Base-by-base conservation (phyloP, 495 filamentous ascomycete species). In the Hyaloscypha hepaticicola region DNA sequence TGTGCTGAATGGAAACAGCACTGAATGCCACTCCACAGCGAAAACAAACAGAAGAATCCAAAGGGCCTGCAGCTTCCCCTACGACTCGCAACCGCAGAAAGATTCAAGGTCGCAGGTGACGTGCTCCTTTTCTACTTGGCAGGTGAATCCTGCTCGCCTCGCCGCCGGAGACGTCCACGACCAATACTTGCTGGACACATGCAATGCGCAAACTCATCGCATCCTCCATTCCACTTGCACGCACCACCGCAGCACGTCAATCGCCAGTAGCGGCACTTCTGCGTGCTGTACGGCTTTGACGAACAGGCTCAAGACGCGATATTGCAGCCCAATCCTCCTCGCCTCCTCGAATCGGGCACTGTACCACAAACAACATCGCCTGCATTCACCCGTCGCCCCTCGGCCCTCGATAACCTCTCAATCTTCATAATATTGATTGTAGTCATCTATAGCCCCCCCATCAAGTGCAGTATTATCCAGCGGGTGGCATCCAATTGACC, bases 131-230 rank as follows among this genome's bases (percentile, higher is more conserved):
- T 58, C 58, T 58, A 69, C 67, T 69, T 60, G 61, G 59, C 52
- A 49, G 60, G 25, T 61, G 56, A 31, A 26, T 21, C 11, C 55
- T 49, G 45, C 48, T 68, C 56, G 56, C 55, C 55, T 63, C 58
- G 22, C 55, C 28, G 27, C 16, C 38, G 6, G 38, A 45, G 38
- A 16, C 58, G 7, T 51, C 24, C 24, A 62, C 48, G 61, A 45
- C 68, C 68, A 70, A 70, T 70, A 60, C 65, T 33, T 19, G 51
- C 49, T 33, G 58, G 65, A 67, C 68, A 70, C 68, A 70, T 70
- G 41, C 50, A 56, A 61, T 25, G 21, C 50, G 12, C 8, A 19
- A 19, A 53, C 50, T 45, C 38, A 0, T 45, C 38, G 38, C 38
- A 45, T 45, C 38, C 38, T 45, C 38, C 38, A 16, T 11, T 16